A percentile compares a stretch with the other conserved stretches of the same genome.
phyloP scores from a whole-genome alignment of 371 early-diverging fungal species.

The Mortierella sp. region DNA sequence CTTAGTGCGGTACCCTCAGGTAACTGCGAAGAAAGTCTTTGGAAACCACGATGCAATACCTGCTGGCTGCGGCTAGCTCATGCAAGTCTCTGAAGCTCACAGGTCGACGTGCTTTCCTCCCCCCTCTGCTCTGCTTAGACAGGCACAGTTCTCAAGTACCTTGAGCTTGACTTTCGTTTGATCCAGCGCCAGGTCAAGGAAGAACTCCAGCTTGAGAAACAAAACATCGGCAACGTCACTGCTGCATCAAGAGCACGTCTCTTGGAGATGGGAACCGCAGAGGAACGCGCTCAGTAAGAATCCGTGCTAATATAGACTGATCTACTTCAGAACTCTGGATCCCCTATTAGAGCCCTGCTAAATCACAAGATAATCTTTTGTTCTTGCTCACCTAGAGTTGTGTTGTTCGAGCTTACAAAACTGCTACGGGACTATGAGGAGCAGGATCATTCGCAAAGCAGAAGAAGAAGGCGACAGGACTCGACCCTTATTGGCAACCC shows the following conservation, averaged over 20 bases:
- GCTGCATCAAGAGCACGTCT: slow-evolving; percentile 2
- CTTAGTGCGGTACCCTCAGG: slow-evolving; percentile 23
- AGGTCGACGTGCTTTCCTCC: neutral
- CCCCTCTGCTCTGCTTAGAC: slow-evolving; percentile 10
- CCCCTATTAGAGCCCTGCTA: no score
- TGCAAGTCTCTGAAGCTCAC: neutral
- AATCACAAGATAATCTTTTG: no score
- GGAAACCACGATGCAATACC: no score
- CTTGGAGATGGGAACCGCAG: slow-evolving; percentile 36
- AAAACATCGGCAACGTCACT: neutral
- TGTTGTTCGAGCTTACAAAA: slow-evolving; percentile 19
- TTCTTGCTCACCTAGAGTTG: slow-evolving; percentile 12
- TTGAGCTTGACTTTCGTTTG: slow-evolving; percentile 29
- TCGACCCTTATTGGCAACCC: slow-evolving; percentile 25
- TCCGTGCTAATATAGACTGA: no score
- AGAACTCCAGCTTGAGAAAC: slow-evolving; percentile 44
- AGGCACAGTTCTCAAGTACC: slow-evolving; percentile 18
- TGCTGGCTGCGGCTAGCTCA: no score
- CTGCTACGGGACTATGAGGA: slow-evolving; percentile 11
- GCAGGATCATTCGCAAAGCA: neutral
- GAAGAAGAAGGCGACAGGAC: neutral
- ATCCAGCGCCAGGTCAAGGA: slow-evolving; percentile 53
- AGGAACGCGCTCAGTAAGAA: slow-evolving; percentile 43
- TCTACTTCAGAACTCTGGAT: no score
- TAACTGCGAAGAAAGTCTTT: neutral